These are phyloP conservation scores for Aspergillus fumigatiaffinis DNA, from an alignment of 2,329 filamentous ascomycete genomes.

Conservation along the genomic window DNA sequence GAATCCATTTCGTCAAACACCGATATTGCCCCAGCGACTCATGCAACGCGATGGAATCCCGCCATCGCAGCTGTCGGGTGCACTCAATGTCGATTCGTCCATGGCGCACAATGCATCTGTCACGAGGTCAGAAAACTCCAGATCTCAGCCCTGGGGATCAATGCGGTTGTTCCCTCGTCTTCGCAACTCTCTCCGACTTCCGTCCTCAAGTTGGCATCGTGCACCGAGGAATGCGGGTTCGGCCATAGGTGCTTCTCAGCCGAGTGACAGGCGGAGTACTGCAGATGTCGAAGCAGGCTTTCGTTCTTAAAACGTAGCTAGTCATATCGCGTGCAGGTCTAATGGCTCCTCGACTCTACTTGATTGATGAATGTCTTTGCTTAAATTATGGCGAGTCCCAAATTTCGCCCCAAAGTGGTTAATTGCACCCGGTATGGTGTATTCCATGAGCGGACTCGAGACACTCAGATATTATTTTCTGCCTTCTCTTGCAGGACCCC, in stretches of 20 bases:
- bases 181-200: neutral
- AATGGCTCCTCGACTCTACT: neutral
- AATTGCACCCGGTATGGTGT: constrained; percentile 5
- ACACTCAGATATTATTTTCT: neutral
- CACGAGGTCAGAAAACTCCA: neutral
- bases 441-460: neutral
- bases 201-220: neutral
- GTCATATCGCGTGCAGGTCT: neutral
- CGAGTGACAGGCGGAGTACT: constrained; percentile 11
- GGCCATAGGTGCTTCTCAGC: neutral
- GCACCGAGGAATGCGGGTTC: neutral
- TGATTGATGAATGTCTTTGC: neutral
- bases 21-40: constrained; percentile 36
- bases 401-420: constrained; percentile 11
- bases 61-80: neutral
- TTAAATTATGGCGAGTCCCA: neutral
- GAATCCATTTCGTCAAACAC: constrained; percentile 30
- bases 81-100: neutral
- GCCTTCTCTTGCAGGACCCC: neutral
- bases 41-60: constrained; percentile 17
- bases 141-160: neutral
- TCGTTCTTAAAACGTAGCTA: constrained; percentile 4
- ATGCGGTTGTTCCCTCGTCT: neutral
- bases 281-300: constrained; percentile 21
- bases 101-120: neutral